Evolutionary conservation across 441 rosid species (phyloP), one percentile per base, ranked within the genome.

Genomic region (Pelargonium myrrhifolium): DNA sequence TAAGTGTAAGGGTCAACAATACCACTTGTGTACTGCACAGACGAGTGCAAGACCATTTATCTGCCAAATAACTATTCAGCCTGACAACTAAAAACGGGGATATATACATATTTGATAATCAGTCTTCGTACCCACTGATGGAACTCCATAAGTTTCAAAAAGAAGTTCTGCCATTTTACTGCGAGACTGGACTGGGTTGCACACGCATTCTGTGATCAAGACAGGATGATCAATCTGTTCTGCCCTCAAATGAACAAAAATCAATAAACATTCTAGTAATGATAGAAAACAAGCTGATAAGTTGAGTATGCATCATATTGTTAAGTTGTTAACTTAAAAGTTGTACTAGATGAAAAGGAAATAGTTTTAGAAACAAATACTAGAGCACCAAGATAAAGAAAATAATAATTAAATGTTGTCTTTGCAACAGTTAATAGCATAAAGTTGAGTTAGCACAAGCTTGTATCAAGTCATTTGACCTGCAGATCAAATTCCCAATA

Each of bases 101-200:
- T 62, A 53, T 42, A 20, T 24, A 20, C n/a, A 56, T 18, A 65
- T 15, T 2, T 2, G 7, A 40, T 49, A 68, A 39, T 18, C 58
- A 43, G 28, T 49, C 56, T 18, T 64, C 73, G 31, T 90, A 93
- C 97, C 97, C 74, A 93, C 78, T 65, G 97, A 82, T 79, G 97
- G 98, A 78, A 90, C 93, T 71, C 98, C 97, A 76, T 90, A 90
- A 64, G 97, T 87, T 69, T 90, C 94, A 76, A 90, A 93, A 51
- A 93, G 92, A 70, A 93, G 91, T 81, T 93, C 96, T 53, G 97
- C 92, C 97, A 93, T 93, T 86, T 87, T 93, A 80, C 96, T 84
- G 55, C 97, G 93, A 64, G 96, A 93, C 12, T 90, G 83, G 78
- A 89, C 85, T 18, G 98, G 97, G 81, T 93, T 89, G 90, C 96